A percentile compares a stretch with the other conserved stretches of the same genome.
phyloP scores from a whole-genome alignment of 1,139 yeast genomes.

The Spathaspora sp. region DNA sequence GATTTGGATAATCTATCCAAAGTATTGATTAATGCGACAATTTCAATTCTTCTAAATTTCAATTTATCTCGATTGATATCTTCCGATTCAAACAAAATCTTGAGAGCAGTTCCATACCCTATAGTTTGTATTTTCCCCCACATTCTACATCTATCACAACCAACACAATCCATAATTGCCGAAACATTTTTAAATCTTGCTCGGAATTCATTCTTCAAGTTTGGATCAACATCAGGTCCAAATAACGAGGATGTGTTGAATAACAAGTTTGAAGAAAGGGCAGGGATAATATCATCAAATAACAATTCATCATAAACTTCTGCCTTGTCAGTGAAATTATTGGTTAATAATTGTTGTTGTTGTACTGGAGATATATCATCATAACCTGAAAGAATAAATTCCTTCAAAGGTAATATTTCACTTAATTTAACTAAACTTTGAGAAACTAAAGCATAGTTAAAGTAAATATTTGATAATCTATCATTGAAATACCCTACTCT shows the following conservation, averaged over 20 bases:
- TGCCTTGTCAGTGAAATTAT: conserved; percentile 24
- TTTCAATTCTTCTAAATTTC: conserved; percentile 74
- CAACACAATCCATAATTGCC: conserved; percentile 96
- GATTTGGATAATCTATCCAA: conserved; percentile 90
- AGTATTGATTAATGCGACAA: conserved; percentile 88
- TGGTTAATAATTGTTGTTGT: conserved; percentile 49
- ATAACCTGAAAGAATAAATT: conserved; percentile 23
- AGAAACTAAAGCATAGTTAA: conserved; percentile 86
- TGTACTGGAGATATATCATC: conserved; percentile 21
- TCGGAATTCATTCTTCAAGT: conserved; percentile 81
- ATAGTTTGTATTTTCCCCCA: conserved; percentile 98
- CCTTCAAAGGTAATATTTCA: conserved; percentile 29
- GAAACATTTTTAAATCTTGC: conserved; percentile 85
- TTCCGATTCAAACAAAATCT: conserved; percentile 75
- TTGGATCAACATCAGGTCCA: conserved; percentile 57
- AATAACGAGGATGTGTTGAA: conserved; percentile 48
- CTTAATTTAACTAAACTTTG: conserved; percentile 72
- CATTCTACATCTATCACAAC: conserved; percentile 94
- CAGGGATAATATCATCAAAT: conserved; percentile 29
- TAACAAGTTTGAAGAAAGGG: conserved; percentile 31
- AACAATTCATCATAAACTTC: conserved; percentile 43
- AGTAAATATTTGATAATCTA: conserved; percentile 82
- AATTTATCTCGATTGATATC: conserved; percentile 41
- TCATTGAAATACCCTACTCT: conserved; percentile 91
- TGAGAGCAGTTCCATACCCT: conserved; percentile 95